Evolutionary conservation across 345 rosid species (phyloP).

Genomic region (Ricinus communis): DNA sequence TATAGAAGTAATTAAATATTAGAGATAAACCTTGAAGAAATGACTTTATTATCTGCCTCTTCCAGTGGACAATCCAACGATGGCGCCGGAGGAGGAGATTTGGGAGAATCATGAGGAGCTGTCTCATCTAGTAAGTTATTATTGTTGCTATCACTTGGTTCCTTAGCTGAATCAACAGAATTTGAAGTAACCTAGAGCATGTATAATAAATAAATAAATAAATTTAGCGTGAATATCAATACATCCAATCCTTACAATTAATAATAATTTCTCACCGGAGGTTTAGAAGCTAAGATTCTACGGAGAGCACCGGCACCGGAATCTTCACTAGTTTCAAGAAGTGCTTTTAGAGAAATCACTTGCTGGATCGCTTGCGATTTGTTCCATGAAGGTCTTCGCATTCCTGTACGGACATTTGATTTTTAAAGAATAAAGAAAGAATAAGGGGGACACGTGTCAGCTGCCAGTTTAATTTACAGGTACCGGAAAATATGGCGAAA

Average conservation of each 20-base stretch:
- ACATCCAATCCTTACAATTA: too few relatives aligned
- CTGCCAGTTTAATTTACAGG: conserved; percentile 21
- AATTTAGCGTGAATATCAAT: background rate
- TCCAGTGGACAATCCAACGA: conserved; percentile 35
- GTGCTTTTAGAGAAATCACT: conserved; percentile 81
- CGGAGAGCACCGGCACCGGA: conserved; percentile 69
- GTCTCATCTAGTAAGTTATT: conserved; percentile 36
- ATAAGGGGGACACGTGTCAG: conserved; percentile 45
- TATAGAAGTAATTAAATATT: background rate
- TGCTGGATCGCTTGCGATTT: conserved; percentile 99
- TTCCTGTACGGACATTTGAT: conserved; percentile 49
- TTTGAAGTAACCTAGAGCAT: conserved; percentile 42
- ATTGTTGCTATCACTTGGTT: conserved; percentile 32
- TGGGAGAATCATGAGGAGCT: conserved; percentile 42
- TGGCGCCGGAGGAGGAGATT: conserved; percentile 41
- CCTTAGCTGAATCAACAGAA: conserved; percentile 54
- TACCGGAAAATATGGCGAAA: conserved; percentile 35
- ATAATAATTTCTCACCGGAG: conserved; percentile 36
- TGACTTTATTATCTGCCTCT: conserved; percentile 37
- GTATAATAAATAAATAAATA: background rate
- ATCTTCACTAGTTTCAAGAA: conserved; percentile 61
- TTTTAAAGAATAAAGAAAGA: background rate
- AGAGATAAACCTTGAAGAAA: conserved; percentile 50
- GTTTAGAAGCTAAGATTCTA: conserved; percentile 49
- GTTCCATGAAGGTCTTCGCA: conserved; percentile 97